phyloP scores from a whole-genome alignment of 768 basidiomycete species.

The Ramaria rubella region DNA sequence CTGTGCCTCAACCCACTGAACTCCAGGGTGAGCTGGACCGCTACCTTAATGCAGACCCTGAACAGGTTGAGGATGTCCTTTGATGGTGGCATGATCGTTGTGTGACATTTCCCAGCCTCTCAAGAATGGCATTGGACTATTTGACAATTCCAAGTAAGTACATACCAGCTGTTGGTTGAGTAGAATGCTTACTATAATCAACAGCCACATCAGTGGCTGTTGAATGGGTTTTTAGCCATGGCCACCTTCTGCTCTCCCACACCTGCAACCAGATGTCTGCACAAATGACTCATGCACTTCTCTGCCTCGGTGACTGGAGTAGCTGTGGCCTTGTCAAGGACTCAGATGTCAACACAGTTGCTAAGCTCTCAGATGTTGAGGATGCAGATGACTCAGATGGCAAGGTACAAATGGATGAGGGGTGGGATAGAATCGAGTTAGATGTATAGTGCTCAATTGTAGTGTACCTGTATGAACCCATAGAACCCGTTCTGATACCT shows the following conservation, averaged over 20 bases:
- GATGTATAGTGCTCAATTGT: no score
- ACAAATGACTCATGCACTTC: conserved; percentile 24
- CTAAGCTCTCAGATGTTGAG: conserved; percentile 7
- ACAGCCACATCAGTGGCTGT: no score
- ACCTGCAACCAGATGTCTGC: conserved; percentile 20
- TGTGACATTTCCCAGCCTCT: conserved; percentile 19
- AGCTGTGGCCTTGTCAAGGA: conserved; percentile 17
- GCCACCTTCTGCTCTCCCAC: conserved; percentile 24
- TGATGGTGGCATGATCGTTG: conserved; percentile 18
- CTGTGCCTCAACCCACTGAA: not conserved
- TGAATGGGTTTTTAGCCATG: conserved; percentile 25
- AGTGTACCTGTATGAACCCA: no score
- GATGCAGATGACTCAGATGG: conserved; percentile 9
- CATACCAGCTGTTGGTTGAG: not conserved
- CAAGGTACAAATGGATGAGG: no score
- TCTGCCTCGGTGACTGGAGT: conserved; percentile 30
- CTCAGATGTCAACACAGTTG: conserved; percentile 16
- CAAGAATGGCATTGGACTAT: conserved; percentile 25
- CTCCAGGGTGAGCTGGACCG: conserved; percentile 18
- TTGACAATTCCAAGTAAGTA: conserved; percentile 12
- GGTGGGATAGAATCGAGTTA: no score
- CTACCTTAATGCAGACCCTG: not conserved
- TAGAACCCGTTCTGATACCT: no score
- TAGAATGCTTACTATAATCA: not conserved
- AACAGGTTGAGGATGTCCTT: conserved; percentile 12